phyloP scores from a whole-genome alignment of 768 basidiomycete genomes.

The Hygrophorus russula region DNA sequence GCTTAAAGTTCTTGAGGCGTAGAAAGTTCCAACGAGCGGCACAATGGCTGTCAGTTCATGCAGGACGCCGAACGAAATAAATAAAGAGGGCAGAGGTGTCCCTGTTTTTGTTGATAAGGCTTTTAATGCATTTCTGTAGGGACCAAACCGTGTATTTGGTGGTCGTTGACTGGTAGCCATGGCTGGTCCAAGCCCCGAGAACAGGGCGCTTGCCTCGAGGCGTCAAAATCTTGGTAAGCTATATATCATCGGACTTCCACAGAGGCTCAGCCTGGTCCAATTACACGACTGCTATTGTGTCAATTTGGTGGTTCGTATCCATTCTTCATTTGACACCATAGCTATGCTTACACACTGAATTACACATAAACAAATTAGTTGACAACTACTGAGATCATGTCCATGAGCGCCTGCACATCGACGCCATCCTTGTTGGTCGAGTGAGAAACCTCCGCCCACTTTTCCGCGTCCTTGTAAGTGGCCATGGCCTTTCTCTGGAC shows the following conservation, averaged over 20 bases:
- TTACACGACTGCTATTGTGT: no score
- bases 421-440: not conserved
- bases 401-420: no score
- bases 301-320: no score
- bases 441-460: not conserved
- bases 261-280: no score
- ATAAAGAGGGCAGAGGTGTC: slow-evolving; percentile 65
- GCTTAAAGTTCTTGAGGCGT: slow-evolving; percentile 50
- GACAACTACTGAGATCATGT: no score
- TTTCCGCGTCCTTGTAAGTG: not conserved
- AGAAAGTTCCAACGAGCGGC: slow-evolving; percentile 69
- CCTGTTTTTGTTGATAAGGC: slow-evolving; percentile 59
- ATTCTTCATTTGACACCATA: no score
- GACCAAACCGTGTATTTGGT: slow-evolving; percentile 20
- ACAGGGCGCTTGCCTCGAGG: no score
- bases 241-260: no score
- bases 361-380: not conserved
- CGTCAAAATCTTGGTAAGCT: no score
- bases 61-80: slow-evolving; percentile 68
- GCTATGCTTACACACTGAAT: not conserved
- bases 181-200: no score
- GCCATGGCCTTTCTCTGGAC: not conserved
- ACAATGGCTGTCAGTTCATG: slow-evolving; percentile 80
- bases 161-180: no score
- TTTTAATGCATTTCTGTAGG: slow-evolving; percentile 44